A percentile compares a stretch with the other conserved stretches of the same genome.
Conservation (phyloP, 495 filamentous ascomycete genomes). For the Penicilliopsis zonata region DNA sequence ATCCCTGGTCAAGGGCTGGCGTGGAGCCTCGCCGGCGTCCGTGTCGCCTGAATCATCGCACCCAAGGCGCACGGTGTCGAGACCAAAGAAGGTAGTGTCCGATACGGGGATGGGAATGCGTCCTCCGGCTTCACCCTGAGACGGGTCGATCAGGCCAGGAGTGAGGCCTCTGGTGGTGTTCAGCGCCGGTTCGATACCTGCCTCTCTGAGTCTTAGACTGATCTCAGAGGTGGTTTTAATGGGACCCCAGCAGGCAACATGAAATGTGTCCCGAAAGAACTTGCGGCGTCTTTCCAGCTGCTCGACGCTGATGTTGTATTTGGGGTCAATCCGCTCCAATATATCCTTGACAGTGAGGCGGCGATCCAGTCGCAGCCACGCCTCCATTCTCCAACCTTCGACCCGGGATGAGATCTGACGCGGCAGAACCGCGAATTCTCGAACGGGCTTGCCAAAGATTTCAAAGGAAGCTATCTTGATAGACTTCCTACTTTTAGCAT, state of each 20-base stretch:
- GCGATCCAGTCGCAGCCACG: constrained; percentile 13
- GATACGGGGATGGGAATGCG: neutral
- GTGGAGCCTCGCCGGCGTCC: too few species aligned
- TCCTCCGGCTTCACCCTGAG: neutral
- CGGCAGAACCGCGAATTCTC: constrained; percentile 8
- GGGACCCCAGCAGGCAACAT: constrained; percentile 10
- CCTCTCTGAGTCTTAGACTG: constrained; percentile 1
- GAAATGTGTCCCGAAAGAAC: constrained; percentile 8
- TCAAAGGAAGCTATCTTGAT: neutral
- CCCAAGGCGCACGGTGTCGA: too few species aligned
- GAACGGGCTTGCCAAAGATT: constrained; percentile 6
- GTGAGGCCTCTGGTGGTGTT: constrained; percentile 20
- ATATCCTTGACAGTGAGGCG: constrained; percentile 11
- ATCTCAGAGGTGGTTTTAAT: constrained; percentile 7
- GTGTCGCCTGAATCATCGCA: too few species aligned
- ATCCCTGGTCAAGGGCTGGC: too few species aligned
- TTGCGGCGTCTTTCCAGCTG: constrained; percentile 7
- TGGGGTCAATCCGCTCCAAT: constrained; percentile 7
- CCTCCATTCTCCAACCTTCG: constrained; percentile 11
- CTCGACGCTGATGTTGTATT: constrained; percentile 5
- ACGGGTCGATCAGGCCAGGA: constrained; percentile 14
- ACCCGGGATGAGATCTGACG: constrained; percentile 10
- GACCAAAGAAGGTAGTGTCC: too few species aligned
- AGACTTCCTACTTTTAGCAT: neutral
- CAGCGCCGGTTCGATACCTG: constrained; percentile 1